Evolutionary conservation across 176 grass and related monocot species (phyloP).

Genomic region (Bolboschoenus planiculmis): DNA sequence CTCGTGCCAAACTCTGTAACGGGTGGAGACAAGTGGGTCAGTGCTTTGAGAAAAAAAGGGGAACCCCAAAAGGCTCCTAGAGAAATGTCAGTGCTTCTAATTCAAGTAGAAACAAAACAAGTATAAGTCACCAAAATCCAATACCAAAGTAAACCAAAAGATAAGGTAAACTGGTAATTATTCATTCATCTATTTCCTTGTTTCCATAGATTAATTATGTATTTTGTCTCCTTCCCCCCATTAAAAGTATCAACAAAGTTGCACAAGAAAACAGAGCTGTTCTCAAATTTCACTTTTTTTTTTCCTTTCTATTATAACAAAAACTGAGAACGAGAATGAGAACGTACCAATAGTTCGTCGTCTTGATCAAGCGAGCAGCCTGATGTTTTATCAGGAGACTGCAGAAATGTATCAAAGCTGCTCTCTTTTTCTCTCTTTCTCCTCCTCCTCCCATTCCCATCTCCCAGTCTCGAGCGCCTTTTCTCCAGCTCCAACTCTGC

Average conservation of each 20-base stretch:
- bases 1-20: conserved; percentile 26
- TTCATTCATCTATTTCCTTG: not conserved
- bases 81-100: not conserved
- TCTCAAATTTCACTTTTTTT: not conserved
- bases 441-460: conserved; percentile 11
- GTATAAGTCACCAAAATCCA: not conserved
- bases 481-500: not conserved
- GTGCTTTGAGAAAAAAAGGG: not conserved
- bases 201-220: not conserved
- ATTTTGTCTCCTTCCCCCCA: not conserved
- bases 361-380: conserved; percentile 1
- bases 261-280: not conserved
- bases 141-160: not conserved
- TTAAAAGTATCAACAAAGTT: not conserved
- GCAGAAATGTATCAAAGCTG: not conserved
- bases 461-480: not conserved
- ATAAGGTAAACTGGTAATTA: not conserved
- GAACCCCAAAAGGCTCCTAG: not conserved
- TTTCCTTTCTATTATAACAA: not conserved
- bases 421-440: not conserved
- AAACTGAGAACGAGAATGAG: not conserved
- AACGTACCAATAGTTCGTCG: conserved; percentile 17
- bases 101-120: conserved; percentile 13
- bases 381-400: not conserved
- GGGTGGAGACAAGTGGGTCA: not conserved